Evolutionary conservation across 169 alveolate species (phyloP).

Genomic region (Babesia bigemina): DNA sequence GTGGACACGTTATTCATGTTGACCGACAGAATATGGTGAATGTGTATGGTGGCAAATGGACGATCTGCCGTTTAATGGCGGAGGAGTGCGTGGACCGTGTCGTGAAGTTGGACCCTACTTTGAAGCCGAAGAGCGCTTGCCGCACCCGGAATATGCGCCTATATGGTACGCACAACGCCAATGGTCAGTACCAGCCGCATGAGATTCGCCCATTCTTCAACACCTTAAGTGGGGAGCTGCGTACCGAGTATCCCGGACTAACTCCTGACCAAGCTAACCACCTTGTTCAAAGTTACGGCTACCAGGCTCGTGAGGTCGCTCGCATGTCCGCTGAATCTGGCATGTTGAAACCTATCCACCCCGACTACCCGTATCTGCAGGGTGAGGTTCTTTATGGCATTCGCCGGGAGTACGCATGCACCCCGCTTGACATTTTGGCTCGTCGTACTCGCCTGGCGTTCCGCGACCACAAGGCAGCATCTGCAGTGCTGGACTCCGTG

Average conservation of each 20-base stretch:
- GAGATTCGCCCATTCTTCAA: constrained; percentile 74
- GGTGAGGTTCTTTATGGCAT: constrained; percentile 79
- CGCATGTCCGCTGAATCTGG: constrained; percentile 64
- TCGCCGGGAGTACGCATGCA: constrained; percentile 78
- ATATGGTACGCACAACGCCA: constrained; percentile 64
- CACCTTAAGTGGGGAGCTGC: constrained; percentile 60
- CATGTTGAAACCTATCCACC: constrained; percentile 68
- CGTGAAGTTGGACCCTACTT: constrained; percentile 46
- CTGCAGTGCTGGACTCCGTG: constrained; percentile 48
- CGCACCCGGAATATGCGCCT: constrained; percentile 71
- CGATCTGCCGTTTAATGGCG: constrained; percentile 92
- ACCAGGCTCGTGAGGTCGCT: constrained; percentile 75
- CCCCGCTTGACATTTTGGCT: constrained; percentile 81
- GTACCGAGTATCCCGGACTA: constrained; percentile 51
- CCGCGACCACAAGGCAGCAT: constrained; percentile 70
- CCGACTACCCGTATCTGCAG: constrained; percentile 69
- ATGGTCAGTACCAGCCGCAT: constrained; percentile 63
- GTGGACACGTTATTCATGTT: constrained; percentile 89
- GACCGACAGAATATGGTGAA: constrained; percentile 85
- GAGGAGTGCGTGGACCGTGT: constrained; percentile 80
- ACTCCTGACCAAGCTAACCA: constrained; percentile 69
- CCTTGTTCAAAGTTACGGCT: constrained; percentile 78
- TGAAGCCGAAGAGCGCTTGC: constrained; percentile 70
- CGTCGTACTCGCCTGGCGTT: constrained; percentile 80
- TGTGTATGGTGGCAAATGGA: constrained; percentile 95